phyloP scores from a whole-genome alignment of 768 basidiomycete species.

The Pleurotus sapidus region DNA sequence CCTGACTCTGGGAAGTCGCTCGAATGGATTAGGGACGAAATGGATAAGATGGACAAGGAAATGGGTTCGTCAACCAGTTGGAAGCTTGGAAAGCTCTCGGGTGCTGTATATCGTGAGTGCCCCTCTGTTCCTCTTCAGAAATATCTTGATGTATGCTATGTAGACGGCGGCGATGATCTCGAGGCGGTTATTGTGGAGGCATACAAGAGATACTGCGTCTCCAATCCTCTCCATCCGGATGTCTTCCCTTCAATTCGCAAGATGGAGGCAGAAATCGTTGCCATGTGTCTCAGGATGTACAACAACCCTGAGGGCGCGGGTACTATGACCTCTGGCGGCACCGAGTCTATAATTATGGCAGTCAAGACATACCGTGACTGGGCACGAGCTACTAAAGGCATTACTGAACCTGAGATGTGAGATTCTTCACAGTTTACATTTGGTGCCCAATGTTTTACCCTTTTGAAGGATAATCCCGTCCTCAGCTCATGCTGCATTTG shows the following conservation, averaged over 20 bases:
- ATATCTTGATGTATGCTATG: not conserved
- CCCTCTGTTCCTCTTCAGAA: not conserved
- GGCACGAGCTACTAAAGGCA: conserved; percentile 81
- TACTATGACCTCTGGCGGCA: conserved; percentile 92
- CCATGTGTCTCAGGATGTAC: conserved; percentile 85
- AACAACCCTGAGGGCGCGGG: conserved; percentile 85
- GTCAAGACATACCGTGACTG: conserved; percentile 94
- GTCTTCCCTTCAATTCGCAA: conserved; percentile 91
- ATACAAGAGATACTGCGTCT: conserved; percentile 77
- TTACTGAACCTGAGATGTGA: conserved; percentile 91
- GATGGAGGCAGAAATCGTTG: conserved; percentile 95
- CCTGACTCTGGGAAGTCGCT: conserved; percentile 61
- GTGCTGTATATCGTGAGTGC: conserved; percentile 79
- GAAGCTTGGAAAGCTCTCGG: conserved; percentile 73
- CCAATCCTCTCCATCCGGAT: conserved; percentile 91
- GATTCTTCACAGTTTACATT: conserved; percentile 17
- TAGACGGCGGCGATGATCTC: conserved; percentile 83
- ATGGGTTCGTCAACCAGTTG: conserved; percentile 48
- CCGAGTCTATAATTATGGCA: conserved; percentile 95
- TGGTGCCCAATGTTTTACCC: not conserved
- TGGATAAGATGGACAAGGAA: conserved; percentile 76
- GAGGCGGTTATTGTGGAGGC: conserved; percentile 77
- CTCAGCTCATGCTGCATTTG: conserved; percentile 92
- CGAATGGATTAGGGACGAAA: conserved; percentile 76
- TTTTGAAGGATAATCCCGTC: conserved; percentile 69